These are phyloP conservation scores for Coniochaeta sp. DNA, from an alignment of 2,329 filamentous ascomycete species.

Conservation along the genomic window DNA sequence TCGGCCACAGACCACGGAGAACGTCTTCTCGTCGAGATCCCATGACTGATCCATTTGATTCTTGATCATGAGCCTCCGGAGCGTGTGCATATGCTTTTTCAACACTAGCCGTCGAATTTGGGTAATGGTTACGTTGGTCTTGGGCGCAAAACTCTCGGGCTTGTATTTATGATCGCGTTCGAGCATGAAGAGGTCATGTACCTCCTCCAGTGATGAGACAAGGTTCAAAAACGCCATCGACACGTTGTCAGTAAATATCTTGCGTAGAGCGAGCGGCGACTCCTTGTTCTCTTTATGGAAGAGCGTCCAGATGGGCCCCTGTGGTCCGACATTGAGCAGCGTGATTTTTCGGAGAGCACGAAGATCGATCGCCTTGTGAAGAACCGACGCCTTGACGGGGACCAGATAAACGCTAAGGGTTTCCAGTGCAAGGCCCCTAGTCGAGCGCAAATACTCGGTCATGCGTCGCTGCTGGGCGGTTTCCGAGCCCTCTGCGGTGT, in stretches of 20 bases:
- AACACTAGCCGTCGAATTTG: slow-evolving; percentile 51
- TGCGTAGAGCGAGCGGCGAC: slow-evolving; percentile 43
- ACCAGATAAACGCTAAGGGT: slow-evolving; percentile 50
- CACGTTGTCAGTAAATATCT: slow-evolving; percentile 58
- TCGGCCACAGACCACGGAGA: slow-evolving; percentile 43
- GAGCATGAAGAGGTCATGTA: slow-evolving; percentile 54
- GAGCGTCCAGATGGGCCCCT: slow-evolving; percentile 51
- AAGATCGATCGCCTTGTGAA: slow-evolving; percentile 50
- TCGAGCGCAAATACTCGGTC: slow-evolving; percentile 48
- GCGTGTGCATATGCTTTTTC: slow-evolving; percentile 46
- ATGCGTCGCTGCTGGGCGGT: slow-evolving; percentile 19
- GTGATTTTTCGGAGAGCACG: slow-evolving; percentile 48
- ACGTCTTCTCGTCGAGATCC: slow-evolving; percentile 50
- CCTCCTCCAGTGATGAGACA: slow-evolving; percentile 40
- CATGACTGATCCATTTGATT: slow-evolving; percentile 46
- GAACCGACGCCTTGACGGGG: slow-evolving; percentile 50
- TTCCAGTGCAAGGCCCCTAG: slow-evolving; percentile 49
- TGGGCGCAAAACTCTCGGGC: slow-evolving; percentile 44
- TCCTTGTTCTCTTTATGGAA: slow-evolving; percentile 46
- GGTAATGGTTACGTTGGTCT: slow-evolving; percentile 42
- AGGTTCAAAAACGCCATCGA: slow-evolving; percentile 46
- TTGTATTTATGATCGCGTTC: slow-evolving; percentile 45
- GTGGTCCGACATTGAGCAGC: slow-evolving; percentile 56
- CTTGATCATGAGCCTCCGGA: slow-evolving; percentile 53
- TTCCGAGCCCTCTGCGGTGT: slow-evolving; percentile 11